These are phyloP conservation scores for Paracoccidioides brasiliensis DNA, from an alignment of 2,329 filamentous ascomycete genomes.

Conservation along the genomic window DNA sequence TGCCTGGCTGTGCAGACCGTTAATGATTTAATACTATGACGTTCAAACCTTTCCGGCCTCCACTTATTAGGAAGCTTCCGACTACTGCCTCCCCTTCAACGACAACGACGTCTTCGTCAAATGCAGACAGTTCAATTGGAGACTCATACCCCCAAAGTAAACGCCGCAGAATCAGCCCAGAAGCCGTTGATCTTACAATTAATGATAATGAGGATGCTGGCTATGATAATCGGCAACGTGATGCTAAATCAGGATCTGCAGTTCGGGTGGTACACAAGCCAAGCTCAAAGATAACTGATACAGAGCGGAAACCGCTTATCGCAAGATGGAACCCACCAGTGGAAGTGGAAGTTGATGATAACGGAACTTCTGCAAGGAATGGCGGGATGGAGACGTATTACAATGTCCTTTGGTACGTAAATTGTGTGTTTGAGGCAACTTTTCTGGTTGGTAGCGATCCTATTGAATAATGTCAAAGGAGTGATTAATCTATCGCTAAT, in stretches of 20 bases:
- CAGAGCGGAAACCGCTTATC: slow-evolving; percentile 20
- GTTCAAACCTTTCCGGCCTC: slow-evolving; percentile 35
- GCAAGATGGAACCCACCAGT: slow-evolving; percentile 17
- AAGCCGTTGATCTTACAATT: slow-evolving; percentile 8
- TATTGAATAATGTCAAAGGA: background rate
- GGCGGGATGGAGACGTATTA: slow-evolving; percentile 27
- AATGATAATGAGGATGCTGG: background rate
- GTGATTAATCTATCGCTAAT: background rate
- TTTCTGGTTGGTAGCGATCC: background rate
- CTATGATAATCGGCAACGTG: background rate
- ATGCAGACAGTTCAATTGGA: slow-evolving; percentile 5
- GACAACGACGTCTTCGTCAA: background rate
- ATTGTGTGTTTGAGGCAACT: background rate
- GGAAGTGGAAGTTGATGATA: slow-evolving; percentile 7
- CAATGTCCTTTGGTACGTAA: slow-evolving; percentile 35
- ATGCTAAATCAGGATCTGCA: background rate
- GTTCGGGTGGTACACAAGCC: background rate
- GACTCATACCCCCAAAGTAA: slow-evolving; percentile 20
- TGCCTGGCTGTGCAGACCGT: background rate
- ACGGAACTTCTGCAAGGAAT: background rate
- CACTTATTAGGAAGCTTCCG: slow-evolving; percentile 26
- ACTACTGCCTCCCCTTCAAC: background rate
- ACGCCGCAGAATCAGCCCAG: slow-evolving; percentile 23
- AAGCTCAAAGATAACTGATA: background rate
- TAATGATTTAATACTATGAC: slow-evolving; percentile 19